Percentiles rank a stretch among this genome's conserved stretches.
Evolutionary conservation across 345 rosid species (phyloP).

Genomic region (Hibiscus mutabilis): DNA sequence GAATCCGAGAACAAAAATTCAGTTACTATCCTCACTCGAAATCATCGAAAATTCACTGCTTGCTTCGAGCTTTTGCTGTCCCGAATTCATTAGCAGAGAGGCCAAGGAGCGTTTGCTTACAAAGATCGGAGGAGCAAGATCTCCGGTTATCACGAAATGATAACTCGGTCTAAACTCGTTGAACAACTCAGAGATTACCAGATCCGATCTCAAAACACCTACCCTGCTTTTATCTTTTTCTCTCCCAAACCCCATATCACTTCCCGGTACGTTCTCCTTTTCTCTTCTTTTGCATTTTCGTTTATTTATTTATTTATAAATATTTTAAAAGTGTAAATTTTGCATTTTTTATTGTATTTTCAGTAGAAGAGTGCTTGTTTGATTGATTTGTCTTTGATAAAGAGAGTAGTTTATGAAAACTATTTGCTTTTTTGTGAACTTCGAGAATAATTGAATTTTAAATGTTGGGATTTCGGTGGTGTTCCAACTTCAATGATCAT

Average conservation of each 20-base stretch:
- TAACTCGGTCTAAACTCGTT: conserved; percentile 50
- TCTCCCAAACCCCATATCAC: conserved; percentile 39
- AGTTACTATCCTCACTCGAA: too few relatives aligned
- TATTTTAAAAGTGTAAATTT: background rate
- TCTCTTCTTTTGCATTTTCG: background rate
- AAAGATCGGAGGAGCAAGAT: background rate
- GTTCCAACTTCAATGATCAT: background rate
- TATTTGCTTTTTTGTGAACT: too few relatives aligned
- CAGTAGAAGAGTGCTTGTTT: background rate
- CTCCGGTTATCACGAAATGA: conserved; percentile 27
- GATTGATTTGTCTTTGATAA: too few relatives aligned
- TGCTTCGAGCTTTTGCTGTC: too few relatives aligned
- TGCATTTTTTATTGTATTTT: background rate
- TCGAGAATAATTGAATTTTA: too few relatives aligned
- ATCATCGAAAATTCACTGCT: too few relatives aligned
- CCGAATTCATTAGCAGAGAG: too few relatives aligned
- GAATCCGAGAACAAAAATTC: too few relatives aligned
- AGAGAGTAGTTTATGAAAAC: too few relatives aligned
- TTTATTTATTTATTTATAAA: background rate
- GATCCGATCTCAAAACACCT: conserved; percentile 45
- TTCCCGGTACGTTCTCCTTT: conserved; percentile 26
- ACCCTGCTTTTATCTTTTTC: conserved; percentile 38
- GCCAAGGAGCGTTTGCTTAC: background rate
- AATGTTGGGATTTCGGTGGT: background rate
- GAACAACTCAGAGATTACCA: conserved; percentile 48